These are phyloP conservation scores for Penicillium simplicissimum DNA, from an alignment of 495 filamentous ascomycete genomes.

Conservation along the genomic window DNA sequence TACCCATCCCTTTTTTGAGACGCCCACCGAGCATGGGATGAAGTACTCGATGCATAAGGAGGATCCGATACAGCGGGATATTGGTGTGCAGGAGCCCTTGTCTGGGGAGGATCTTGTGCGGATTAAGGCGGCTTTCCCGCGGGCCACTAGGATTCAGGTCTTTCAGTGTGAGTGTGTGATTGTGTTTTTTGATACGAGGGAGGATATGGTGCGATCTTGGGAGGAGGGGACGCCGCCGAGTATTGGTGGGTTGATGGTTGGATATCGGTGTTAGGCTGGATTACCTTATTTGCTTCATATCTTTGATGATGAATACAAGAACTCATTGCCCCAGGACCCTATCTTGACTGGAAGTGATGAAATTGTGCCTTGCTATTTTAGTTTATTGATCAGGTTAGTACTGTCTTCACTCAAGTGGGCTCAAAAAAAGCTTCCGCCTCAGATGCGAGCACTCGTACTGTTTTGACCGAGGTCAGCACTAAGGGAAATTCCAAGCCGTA, in stretches of 20 bases:
- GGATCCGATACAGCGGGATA: background rate
- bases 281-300: background rate
- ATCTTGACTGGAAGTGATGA: background rate
- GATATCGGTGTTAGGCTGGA: constrained; percentile 3
- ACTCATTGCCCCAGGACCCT: background rate
- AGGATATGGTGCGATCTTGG: constrained; percentile 9
- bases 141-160: background rate
- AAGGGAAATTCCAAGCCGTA: constrained; percentile 14
- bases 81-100: background rate
- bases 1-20: constrained; percentile 3
- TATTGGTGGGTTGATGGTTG: constrained; percentile 3
- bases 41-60: background rate
- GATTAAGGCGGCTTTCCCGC: background rate
- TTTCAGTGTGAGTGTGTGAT: constrained; percentile 7
- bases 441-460: constrained; percentile 10
- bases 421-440: background rate
- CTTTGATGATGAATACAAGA: background rate
- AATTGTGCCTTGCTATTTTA: background rate
- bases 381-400: background rate
- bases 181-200: background rate
- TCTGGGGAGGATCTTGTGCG: background rate
- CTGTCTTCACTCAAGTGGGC: background rate
- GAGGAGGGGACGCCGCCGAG: constrained; percentile 1
- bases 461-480: constrained; percentile 14
- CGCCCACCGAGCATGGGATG: background rate